These are phyloP conservation scores for Rhododendron williamsianum DNA, from an alignment of 148 eudicot genomes.

Conservation along the genomic window DNA sequence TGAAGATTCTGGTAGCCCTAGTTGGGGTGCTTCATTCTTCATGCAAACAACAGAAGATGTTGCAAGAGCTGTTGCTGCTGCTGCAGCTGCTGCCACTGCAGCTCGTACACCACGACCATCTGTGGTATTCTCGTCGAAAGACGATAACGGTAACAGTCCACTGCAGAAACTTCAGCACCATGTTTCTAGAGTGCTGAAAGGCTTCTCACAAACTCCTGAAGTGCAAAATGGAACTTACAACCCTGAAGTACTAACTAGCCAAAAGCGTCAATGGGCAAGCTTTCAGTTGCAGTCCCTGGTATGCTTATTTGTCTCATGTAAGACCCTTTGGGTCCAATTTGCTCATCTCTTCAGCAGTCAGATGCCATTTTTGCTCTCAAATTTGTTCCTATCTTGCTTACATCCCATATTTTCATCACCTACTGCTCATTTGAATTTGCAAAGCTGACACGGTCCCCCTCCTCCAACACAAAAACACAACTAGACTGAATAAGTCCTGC, in stretches of 20 bases:
- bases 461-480: background rate
- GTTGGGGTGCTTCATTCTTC: slow-evolving; percentile 72
- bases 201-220: slow-evolving; percentile 70
- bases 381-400: background rate
- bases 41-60: slow-evolving; percentile 83
- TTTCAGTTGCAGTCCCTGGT: slow-evolving; percentile 71
- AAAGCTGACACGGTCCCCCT: background rate
- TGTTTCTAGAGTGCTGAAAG: slow-evolving; percentile 69
- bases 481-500: background rate
- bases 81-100: slow-evolving; percentile 59
- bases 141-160: slow-evolving; percentile 52
- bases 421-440: background rate
- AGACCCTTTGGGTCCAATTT: background rate
- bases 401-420: background rate
- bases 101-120: slow-evolving; percentile 76
- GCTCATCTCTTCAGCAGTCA: background rate
- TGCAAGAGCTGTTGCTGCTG: slow-evolving; percentile 78
- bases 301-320: slow-evolving; percentile 16
- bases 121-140: slow-evolving; percentile 68
- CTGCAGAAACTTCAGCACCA: slow-evolving; percentile 66
- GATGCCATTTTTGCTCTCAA: background rate
- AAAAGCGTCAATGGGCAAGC: slow-evolving; percentile 97
- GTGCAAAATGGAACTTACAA: slow-evolving; percentile 59
- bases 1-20: slow-evolving; percentile 60
- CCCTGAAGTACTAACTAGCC: slow-evolving; percentile 92